Evolutionary conservation across 805 yeast genomes (phyloP), one percentile per base, ranked within the genome.

Genomic region (Peterozyma xylosa): DNA sequence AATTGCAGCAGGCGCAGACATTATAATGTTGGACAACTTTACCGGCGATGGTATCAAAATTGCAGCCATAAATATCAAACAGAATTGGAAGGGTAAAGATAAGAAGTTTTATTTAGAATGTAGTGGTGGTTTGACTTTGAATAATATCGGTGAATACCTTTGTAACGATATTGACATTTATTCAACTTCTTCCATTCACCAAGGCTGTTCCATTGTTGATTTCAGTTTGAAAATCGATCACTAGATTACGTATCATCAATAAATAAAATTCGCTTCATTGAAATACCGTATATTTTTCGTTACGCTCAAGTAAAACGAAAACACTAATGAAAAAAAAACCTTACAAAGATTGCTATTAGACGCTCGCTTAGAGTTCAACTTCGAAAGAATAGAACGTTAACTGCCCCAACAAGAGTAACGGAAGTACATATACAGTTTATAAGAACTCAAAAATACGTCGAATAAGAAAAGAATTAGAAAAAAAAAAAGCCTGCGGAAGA

Each of bases 21-120:
- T 91, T 16, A 82, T 91, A 48, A 90, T 90, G 98, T 73, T 90
- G 56, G 98, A 90, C 58, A 90, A 90, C 60, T 91, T 91, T 61
- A 58, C 71, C 3, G 86, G 88, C 2, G 75, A 71, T 1, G 83
- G 72, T 14, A 68, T 90, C 46, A 78, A 74, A 48, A 51, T 57
- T 0, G 91, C 83, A 15, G 95, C 96, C 0, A 58, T 58, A 29
- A 72, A 63, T 49, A 65, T 90, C 48, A 88, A 82, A 59, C 46
- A 53, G 2, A 69, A 68, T 51, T 86, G 86, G 79, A 53, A 58
- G 3, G 69, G 70, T 13, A 55, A 58, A 35, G 58, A 57, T 44
- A 73, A 70, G 45, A 53, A 67, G 1, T 88, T 86, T 52, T 62
- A 87, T 50, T 70, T 90, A 42, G 98, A 90, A 63, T 90, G 97